phyloP scores from a whole-genome alignment of 1,284 basidiomycete genomes.

The Thelephora terrestris region DNA sequence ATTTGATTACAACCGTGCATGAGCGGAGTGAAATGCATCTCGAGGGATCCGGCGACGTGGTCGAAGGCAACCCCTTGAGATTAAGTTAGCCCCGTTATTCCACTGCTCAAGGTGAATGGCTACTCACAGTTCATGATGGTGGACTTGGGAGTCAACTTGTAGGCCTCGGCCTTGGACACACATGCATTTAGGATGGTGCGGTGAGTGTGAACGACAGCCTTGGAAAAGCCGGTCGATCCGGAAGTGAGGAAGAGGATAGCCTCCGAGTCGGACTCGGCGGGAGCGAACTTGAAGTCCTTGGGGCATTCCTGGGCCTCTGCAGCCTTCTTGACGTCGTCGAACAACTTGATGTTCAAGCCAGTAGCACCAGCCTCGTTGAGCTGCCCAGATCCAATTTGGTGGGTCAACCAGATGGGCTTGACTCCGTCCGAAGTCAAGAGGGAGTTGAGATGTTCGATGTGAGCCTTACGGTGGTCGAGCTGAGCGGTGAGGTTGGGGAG shows the following conservation, averaged over 20 bases:
- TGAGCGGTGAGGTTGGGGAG: slow-evolving; percentile 1
- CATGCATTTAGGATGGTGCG: slow-evolving; percentile 20
- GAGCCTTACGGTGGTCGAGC: background rate
- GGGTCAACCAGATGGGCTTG: slow-evolving; percentile 1
- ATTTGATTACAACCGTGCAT: slow-evolving; percentile 18
- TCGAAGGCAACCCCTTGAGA: slow-evolving; percentile 25
- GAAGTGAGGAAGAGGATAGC: slow-evolving; percentile 20
- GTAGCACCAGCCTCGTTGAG: background rate
- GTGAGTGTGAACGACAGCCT: slow-evolving; percentile 18
- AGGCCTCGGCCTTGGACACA: slow-evolving; percentile 15
- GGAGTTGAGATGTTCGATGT: slow-evolving; percentile 1
- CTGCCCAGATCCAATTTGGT: background rate
- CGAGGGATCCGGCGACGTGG: slow-evolving; percentile 22
- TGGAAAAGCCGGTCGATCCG: slow-evolving; percentile 25
- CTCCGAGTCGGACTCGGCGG: slow-evolving; percentile 3
- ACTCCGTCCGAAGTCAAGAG: background rate
- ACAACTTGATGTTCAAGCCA: slow-evolving; percentile 1
- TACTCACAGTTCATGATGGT: slow-evolving; percentile 18
- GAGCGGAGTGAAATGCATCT: slow-evolving; percentile 21
- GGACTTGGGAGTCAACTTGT: slow-evolving; percentile 17
- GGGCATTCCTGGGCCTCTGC: background rate
- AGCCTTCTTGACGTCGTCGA: background rate
- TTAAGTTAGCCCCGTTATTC: background rate
- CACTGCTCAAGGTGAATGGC: background rate
- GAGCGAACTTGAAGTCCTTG: background rate